Evolutionary conservation across 2,329 filamentous ascomycete genomes (phyloP).

Genomic region (Leptographium wingfieldii): DNA sequence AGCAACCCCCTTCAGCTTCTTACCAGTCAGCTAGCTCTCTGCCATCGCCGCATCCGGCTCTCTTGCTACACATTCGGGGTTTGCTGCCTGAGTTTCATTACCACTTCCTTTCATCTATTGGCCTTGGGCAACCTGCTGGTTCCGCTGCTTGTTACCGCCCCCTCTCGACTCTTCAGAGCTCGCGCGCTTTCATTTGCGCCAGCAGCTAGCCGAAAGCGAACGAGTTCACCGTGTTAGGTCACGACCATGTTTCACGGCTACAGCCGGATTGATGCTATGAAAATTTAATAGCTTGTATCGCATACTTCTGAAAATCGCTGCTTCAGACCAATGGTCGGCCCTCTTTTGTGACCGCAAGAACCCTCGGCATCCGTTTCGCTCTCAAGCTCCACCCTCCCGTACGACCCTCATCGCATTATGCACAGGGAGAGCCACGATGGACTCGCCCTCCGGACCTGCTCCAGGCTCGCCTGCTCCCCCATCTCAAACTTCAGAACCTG

Average conservation of each 20-base stretch:
- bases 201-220: neutral
- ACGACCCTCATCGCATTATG: neutral
- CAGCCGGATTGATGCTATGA: too few relatives aligned
- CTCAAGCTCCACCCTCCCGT: neutral
- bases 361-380: neutral
- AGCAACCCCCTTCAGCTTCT: neutral
- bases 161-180: neutral
- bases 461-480: conserved; percentile 21
- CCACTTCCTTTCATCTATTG: neutral
- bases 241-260: neutral
- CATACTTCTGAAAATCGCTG: neutral
- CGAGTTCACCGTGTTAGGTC: neutral
- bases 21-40: neutral
- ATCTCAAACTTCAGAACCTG: conserved; percentile 27
- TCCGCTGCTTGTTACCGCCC: neutral
- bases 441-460: neutral
- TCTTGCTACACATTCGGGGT: neutral
- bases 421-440: neutral
- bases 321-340: neutral
- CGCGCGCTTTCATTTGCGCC: neutral
- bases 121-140: neutral
- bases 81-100: neutral
- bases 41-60: neutral
- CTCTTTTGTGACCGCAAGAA: neutral
- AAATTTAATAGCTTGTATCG: neutral